These are phyloP conservation scores for Solanum chiquidenum DNA, from an alignment of 257 asterid species.

Conservation along the genomic window DNA sequence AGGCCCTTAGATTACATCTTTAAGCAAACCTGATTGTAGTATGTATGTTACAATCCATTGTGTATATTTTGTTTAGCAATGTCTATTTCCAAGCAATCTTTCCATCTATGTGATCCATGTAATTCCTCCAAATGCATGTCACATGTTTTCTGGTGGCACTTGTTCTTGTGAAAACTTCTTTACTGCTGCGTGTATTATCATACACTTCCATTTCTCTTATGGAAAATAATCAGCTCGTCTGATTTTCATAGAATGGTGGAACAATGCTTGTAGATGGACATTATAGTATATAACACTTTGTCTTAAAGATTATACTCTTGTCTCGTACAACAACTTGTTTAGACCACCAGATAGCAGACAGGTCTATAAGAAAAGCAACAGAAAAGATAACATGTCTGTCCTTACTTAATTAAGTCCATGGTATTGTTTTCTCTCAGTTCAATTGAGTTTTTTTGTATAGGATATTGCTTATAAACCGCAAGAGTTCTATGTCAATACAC, in stretches of 20 bases:
- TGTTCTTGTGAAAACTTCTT: background rate
- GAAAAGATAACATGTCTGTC: background rate
- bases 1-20: background rate
- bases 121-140: background rate
- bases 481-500: slow-evolving; percentile 68
- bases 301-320: background rate
- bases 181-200: background rate
- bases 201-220: background rate
- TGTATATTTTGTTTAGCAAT: background rate
- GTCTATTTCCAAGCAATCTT: background rate
- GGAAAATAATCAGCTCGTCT: background rate
- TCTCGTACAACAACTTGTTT: background rate
- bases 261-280: background rate
- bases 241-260: background rate
- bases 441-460: slow-evolving; percentile 20
- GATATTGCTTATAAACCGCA: slow-evolving; percentile 94
- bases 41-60: background rate
- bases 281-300: background rate
- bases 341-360: background rate
- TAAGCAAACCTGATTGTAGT: background rate
- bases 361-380: background rate
- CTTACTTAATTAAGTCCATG: background rate
- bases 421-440: background rate
- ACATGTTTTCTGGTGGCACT: background rate
- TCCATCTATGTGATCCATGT: background rate